phyloP scores from a whole-genome alignment of 805 yeast genomes.

The Kluyveromyces aestuarii region DNA sequence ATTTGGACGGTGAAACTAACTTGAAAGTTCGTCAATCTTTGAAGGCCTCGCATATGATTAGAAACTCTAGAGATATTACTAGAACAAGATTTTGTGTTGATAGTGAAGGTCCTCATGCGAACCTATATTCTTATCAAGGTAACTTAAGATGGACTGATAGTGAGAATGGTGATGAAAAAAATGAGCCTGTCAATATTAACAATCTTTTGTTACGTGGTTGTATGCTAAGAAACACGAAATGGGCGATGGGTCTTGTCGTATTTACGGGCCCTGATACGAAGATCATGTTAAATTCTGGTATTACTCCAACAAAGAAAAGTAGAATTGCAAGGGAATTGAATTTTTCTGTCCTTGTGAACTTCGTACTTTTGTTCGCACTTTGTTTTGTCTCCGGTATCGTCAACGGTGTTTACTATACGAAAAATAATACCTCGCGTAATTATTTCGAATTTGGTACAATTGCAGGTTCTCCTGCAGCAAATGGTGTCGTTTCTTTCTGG shows the following conservation, averaged over 20 bases:
- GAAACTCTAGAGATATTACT: slow-evolving; percentile 40
- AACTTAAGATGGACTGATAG: slow-evolving; percentile 44
- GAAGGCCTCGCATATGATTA: slow-evolving; percentile 45
- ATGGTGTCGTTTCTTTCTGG: slow-evolving; percentile 65
- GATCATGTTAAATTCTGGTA: slow-evolving; percentile 73
- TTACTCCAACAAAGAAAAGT: slow-evolving; percentile 69
- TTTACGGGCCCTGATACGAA: slow-evolving; percentile 77
- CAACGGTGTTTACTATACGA: slow-evolving; percentile 56
- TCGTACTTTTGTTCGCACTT: slow-evolving; percentile 49
- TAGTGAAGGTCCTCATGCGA: slow-evolving; percentile 78
- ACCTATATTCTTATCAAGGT: slow-evolving; percentile 69
- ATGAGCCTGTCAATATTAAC: slow-evolving; percentile 63
- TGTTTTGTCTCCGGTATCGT: slow-evolving; percentile 65
- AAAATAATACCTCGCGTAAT: slow-evolving; percentile 41
- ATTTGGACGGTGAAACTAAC: slow-evolving; percentile 75
- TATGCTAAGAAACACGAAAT: slow-evolving; percentile 68
- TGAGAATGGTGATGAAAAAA: slow-evolving; percentile 18
- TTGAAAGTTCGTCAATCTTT: slow-evolving; percentile 68
- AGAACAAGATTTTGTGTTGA: slow-evolving; percentile 58
- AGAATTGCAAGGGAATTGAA: slow-evolving; percentile 67
- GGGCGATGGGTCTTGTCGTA: slow-evolving; percentile 70
- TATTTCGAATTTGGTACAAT: slow-evolving; percentile 62
- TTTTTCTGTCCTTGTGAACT: slow-evolving; percentile 59
- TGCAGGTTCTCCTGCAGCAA: slow-evolving; percentile 54
- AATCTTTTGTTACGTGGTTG: slow-evolving; percentile 69